phyloP scores from a whole-genome alignment of 75 land plant species.

The Larix kaempferi region DNA sequence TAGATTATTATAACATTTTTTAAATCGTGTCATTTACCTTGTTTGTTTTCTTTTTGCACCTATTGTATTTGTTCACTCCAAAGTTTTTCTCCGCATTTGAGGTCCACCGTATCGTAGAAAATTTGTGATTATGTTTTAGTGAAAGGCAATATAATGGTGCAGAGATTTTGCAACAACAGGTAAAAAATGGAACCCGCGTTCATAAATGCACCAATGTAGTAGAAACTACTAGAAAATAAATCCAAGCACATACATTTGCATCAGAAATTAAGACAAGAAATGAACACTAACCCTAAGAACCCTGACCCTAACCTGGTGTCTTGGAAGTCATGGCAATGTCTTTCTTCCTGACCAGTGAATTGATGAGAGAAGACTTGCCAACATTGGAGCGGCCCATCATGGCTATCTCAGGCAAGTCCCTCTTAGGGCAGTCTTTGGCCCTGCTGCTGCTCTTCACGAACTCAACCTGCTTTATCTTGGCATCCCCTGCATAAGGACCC shows the following conservation, averaged over 20 bases:
- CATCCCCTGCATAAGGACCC: conserved; percentile 66
- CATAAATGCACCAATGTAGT: no score
- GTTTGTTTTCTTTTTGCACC: no score
- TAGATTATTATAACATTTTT: no score
- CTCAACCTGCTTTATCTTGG: conserved; percentile 56
- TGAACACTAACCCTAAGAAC: not conserved
- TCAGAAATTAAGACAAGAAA: not conserved
- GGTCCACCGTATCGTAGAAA: no score
- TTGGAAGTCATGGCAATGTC: conserved; percentile 81
- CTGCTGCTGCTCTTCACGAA: conserved; percentile 66
- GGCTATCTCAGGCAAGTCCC: conserved; percentile 74
- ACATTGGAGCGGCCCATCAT: conserved; percentile 84
- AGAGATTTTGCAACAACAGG: no score
- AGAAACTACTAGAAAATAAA: not conserved
- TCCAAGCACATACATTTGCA: not conserved
- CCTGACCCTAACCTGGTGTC: conserved; percentile 58
- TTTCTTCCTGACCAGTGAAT: conserved; percentile 54
- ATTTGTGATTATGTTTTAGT: no score
- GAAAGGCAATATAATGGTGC: no score
- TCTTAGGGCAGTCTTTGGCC: conserved; percentile 70
- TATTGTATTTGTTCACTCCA: no score
- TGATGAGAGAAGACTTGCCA: conserved; percentile 85
- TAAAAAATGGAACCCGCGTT: no score
- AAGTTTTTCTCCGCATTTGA: no score
- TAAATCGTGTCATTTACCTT: no score